phyloP scores from a whole-genome alignment of 352 stramenopile genomes.

The Phytophthora chlamydospora region DNA sequence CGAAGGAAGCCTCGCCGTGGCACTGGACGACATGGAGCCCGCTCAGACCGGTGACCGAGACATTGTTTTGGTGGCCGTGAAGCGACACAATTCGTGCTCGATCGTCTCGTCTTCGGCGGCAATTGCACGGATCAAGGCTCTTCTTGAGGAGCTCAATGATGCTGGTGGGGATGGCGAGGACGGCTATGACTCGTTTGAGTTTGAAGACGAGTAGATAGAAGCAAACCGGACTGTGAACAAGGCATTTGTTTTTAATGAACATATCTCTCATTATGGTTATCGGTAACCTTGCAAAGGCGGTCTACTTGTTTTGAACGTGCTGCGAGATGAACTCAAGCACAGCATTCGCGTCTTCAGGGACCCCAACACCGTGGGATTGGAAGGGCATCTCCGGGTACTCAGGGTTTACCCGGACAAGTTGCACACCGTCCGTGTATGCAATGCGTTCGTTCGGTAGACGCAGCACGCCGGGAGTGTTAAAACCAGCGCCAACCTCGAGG shows the following conservation, averaged over 20 bases:
- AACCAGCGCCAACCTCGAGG: constrained; percentile 70
- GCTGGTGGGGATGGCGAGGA: constrained; percentile 57
- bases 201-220: constrained; percentile 52
- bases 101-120: constrained; percentile 62
- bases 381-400: constrained; percentile 61
- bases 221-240: background rate
- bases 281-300: background rate
- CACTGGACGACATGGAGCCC: constrained; percentile 84
- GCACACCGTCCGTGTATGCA: constrained; percentile 44
- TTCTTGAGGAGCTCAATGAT: constrained; percentile 75
- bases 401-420: constrained; percentile 65
- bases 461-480: constrained; percentile 73
- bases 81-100: constrained; percentile 83
- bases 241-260: constrained; percentile 9
- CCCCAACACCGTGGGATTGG: constrained; percentile 52
- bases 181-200: constrained; percentile 83
- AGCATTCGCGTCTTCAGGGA: constrained; percentile 51
- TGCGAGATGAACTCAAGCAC: constrained; percentile 47
- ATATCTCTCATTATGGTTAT: constrained; percentile 19
- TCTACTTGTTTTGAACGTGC: constrained; percentile 9
- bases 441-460: constrained; percentile 63
- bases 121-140: constrained; percentile 72
- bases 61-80: constrained; percentile 59
- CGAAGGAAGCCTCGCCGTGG: constrained; percentile 69
- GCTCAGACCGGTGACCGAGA: constrained; percentile 77